A percentile compares a stretch with the other conserved stretches of the same genome.
phyloP scores from a whole-genome alignment of 768 basidiomycete genomes.

The Candolleomyces efflorescens region DNA sequence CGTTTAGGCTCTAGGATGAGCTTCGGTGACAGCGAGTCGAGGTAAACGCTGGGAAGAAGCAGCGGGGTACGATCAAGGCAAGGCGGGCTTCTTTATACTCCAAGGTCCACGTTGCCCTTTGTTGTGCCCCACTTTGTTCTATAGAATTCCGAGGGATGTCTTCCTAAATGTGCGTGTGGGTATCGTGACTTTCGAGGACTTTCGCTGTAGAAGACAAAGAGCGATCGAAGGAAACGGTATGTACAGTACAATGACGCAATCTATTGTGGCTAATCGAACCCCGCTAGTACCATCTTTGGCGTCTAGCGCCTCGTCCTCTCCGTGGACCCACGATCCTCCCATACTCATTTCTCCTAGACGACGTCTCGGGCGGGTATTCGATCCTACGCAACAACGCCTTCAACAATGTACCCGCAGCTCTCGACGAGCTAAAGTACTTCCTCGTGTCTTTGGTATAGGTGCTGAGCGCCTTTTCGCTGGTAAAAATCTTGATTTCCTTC shows the following conservation, averaged over 20 bases:
- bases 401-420: slow-evolving; percentile 3
- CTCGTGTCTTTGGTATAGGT: slow-evolving; percentile 4
- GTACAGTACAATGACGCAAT: too few relatives aligned
- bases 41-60: not conserved
- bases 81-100: not conserved
- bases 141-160: not conserved
- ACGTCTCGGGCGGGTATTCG: not conserved
- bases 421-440: not conserved
- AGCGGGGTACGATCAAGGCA: not conserved
- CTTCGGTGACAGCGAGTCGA: not conserved
- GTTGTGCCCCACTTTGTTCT: not conserved
- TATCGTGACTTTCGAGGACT: too few relatives aligned
- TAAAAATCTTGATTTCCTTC: not conserved
- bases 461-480: slow-evolving; percentile 4
- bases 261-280: not conserved
- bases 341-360: not conserved
- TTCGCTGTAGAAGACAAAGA: too few relatives aligned
- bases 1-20: not conserved
- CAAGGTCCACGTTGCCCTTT: not conserved
- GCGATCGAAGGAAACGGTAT: too few relatives aligned
- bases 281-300: not conserved
- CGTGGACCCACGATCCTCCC: not conserved
- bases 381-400: slow-evolving; percentile 9
- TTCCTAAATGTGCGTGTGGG: too few relatives aligned
- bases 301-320: not conserved